phyloP scores from a whole-genome alignment of 768 basidiomycete species.

The Mycena rosella region DNA sequence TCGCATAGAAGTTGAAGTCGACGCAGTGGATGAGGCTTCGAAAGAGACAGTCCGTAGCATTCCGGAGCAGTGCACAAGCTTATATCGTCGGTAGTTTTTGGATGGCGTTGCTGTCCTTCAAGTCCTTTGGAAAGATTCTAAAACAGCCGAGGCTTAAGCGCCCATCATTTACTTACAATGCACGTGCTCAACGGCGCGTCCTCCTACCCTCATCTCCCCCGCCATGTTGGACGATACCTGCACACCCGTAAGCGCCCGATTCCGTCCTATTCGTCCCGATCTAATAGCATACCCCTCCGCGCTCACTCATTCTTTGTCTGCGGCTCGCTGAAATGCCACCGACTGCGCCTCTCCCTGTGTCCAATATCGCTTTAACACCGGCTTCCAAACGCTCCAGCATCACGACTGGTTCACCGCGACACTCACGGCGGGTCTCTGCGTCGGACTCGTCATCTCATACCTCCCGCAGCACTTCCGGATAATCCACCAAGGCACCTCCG shows the following conservation, averaged over 20 bases:
- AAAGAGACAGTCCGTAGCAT: no score
- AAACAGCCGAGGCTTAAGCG: no score
- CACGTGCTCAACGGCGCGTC: no score
- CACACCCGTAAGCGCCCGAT: constrained; percentile 18
- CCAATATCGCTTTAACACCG: not conserved
- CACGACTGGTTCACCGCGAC: constrained; percentile 81
- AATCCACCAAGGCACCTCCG: constrained; percentile 79
- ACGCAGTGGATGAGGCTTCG: no score
- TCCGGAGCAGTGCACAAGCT: no score
- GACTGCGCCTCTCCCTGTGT: not conserved
- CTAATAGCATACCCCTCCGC: not conserved
- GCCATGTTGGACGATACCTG: constrained; percentile 31
- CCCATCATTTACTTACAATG: no score
- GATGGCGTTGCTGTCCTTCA: no score
- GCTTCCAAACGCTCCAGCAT: constrained; percentile 54
- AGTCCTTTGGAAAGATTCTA: no score
- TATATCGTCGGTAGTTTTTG: no score
- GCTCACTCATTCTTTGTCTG: not conserved
- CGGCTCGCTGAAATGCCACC: not conserved
- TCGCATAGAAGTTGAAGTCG: no score
- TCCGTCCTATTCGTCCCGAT: not conserved
- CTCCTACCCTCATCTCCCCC: not conserved
- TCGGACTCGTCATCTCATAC: constrained; percentile 87
- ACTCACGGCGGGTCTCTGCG: constrained; percentile 72
- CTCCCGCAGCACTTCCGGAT: constrained; percentile 90